Base-by-base conservation (phyloP, 345 rosid genomes). In the Trapa incisa region DNA sequence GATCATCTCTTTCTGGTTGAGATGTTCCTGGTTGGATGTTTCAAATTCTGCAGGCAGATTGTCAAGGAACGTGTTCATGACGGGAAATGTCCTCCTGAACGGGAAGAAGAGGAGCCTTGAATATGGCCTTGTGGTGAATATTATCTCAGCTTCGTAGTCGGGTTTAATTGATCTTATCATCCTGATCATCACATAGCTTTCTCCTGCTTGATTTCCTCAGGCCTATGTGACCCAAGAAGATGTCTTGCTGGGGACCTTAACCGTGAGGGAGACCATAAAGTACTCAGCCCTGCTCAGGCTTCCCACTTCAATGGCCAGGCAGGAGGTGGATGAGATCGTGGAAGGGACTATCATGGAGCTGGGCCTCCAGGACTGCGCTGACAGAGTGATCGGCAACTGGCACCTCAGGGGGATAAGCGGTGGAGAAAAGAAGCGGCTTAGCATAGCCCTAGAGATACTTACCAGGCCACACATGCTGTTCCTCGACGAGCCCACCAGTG, bases 181-280 rank as follows among this genome's bases (percentile, higher is more conserved):
- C 12, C 7, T 45, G 48, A 45, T 45, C 48, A 4, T 45, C 43
- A 41, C 43, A 41, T 3, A 45, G 13, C 48, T 13, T 22, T 45
- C 48, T 11, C 13, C 13, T 45, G 48, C 13, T 60, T 22, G 29
- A 22, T 22, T 22, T 47, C 54, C 54, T 64, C 80, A 86, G 95
- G 95, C 95, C 65, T 86, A 88, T 74, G 95, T 88, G 76, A 88
- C 95, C 38, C 95, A 88, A 77, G 87, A 88, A 65, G 87, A 88
- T 57, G 81, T 83, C 29, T 16, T 88, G 62, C 70, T 88, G 50
- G 89, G 89, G 68, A 88, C 95, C 37, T 85, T 88, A 0, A 84
- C 95, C 15, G 89, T 79, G 60, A 80, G 86, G 76, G 95, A 88
- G 76, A 86, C 91, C 13, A 53, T 88, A 58, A 73, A 77, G 16